These are phyloP conservation scores for Wallacemonas rigidus DNA, from an alignment of 208 protist genomes.

Conservation along the genomic window DNA sequence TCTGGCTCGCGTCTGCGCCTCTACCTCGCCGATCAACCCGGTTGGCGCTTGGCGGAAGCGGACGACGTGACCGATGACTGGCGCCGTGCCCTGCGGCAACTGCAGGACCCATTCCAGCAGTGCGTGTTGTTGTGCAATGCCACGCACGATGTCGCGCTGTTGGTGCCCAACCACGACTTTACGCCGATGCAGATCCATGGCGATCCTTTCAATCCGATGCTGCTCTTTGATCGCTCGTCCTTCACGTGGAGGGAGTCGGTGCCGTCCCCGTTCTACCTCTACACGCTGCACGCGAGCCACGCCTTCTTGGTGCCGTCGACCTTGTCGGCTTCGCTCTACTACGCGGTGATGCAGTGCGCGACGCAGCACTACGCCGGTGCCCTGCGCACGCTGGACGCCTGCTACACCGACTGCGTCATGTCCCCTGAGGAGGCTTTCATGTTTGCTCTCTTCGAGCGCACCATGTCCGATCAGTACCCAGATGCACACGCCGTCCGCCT, in stretches of 20 bases:
- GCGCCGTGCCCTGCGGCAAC: constrained; percentile 28
- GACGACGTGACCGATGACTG: constrained; percentile 31
- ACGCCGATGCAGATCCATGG: constrained; percentile 39
- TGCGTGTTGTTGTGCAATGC: constrained; percentile 65
- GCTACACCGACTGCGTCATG: constrained; percentile 71
- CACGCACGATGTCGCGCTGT: constrained; percentile 54
- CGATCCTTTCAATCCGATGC: constrained; percentile 58
- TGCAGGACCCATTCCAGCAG: constrained; percentile 61
- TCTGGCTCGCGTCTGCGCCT: constrained; percentile 45
- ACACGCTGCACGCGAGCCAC: constrained; percentile 84
- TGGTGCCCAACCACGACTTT: constrained; percentile 84
- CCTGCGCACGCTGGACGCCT: constrained; percentile 79
- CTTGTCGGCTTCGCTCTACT: constrained; percentile 92
- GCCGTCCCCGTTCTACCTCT: constrained; percentile 88
- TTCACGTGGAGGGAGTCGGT: constrained; percentile 76
- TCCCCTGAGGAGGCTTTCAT: constrained; percentile 73
- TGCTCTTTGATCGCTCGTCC: constrained; percentile 75
- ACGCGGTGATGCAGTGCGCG: constrained; percentile 89
- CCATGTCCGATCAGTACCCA: constrained; percentile 61
- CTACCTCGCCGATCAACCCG: constrained; percentile 76
- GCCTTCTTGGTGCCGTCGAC: constrained; percentile 87
- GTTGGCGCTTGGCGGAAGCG: constrained; percentile 66
- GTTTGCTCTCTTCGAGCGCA: constrained; percentile 61
- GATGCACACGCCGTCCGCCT: constrained; percentile 88
- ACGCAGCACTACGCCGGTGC: constrained; percentile 81